A percentile compares a stretch with the other conserved stretches of the same genome.
Conservation (phyloP, 176 grass and related monocot species). For the Bonia amplexicaulis region DNA sequence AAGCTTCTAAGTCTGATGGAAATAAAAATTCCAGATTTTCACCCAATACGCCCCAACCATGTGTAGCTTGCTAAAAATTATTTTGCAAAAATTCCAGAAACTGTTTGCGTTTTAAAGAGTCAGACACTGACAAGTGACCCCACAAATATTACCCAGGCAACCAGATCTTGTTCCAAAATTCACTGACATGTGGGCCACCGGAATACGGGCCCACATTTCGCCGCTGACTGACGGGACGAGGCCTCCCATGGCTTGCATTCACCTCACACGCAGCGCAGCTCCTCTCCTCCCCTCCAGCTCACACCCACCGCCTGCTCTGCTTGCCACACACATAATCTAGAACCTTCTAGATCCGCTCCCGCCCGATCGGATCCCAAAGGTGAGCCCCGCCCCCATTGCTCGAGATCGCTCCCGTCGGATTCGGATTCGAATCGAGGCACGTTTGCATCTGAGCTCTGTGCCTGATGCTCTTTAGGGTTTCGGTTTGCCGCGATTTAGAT, state of each 20-base stretch:
- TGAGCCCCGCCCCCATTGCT: slow-evolving; percentile 1
- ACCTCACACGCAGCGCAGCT: background rate
- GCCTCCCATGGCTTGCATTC: too few relatives aligned
- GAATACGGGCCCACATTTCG: background rate
- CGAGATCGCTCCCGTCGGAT: background rate
- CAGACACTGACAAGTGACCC: too few relatives aligned
- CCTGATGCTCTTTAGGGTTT: background rate
- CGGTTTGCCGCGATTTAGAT: slow-evolving; percentile 47
- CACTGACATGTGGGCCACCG: background rate
- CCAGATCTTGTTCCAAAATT: background rate
- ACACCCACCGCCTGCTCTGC: background rate
- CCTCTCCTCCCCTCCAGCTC: slow-evolving; percentile 32
- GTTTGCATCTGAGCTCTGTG: slow-evolving; percentile 1
- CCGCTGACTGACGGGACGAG: too few relatives aligned
- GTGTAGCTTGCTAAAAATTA: too few relatives aligned
- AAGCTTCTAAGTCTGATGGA: too few relatives aligned
- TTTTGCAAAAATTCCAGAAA: too few relatives aligned
- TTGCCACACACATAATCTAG: background rate
- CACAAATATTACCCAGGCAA: background rate
- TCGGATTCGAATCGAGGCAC: background rate
- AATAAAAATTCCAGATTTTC: too few relatives aligned
- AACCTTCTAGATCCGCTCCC: slow-evolving; percentile 21
- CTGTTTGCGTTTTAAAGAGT: too few relatives aligned
- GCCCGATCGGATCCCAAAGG: slow-evolving; percentile 46
- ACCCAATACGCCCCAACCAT: too few relatives aligned